A percentile compares a stretch with the other conserved stretches of the same genome.
Conservation (phyloP, 305 asterid species). For the Petunia hybrid region DNA sequence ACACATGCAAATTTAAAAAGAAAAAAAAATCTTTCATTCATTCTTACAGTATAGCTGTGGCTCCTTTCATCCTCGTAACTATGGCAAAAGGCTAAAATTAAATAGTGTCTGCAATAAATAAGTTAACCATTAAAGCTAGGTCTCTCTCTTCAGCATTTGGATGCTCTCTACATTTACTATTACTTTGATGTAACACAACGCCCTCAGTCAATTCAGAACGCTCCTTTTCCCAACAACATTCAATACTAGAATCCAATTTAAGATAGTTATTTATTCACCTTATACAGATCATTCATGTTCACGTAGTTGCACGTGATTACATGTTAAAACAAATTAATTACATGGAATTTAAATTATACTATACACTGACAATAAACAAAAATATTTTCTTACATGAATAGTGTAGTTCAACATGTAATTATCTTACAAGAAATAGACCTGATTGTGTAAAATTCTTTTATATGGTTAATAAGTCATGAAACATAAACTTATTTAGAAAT, state of each 20-base stretch:
- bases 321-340: no score
- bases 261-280: neutral
- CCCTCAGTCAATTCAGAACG: slow-evolving; percentile 24
- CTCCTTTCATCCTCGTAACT: slow-evolving; percentile 2
- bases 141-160: slow-evolving; percentile 28
- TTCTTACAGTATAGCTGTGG: slow-evolving; percentile 20
- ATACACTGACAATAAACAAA: neutral
- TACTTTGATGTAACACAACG: neutral
- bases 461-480: no score
- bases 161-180: slow-evolving; percentile 18
- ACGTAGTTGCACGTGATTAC: neutral
- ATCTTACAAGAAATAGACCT: neutral
- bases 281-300: neutral
- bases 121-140: slow-evolving; percentile 27
- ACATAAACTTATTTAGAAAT: no score
- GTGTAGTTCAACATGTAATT: neutral
- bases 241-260: neutral
- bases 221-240: slow-evolving; percentile 26
- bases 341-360: neutral
- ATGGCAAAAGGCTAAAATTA: slow-evolving; percentile 7
- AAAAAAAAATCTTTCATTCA: neutral
- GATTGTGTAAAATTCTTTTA: neutral
- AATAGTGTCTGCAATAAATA: slow-evolving; percentile 16
- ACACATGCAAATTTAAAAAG: neutral
- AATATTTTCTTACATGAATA: no score